Percentiles rank a stretch among this genome's conserved stretches.
Conservation (phyloP, 1,284 basidiomycete species). For the Tausonia pullulans region DNA sequence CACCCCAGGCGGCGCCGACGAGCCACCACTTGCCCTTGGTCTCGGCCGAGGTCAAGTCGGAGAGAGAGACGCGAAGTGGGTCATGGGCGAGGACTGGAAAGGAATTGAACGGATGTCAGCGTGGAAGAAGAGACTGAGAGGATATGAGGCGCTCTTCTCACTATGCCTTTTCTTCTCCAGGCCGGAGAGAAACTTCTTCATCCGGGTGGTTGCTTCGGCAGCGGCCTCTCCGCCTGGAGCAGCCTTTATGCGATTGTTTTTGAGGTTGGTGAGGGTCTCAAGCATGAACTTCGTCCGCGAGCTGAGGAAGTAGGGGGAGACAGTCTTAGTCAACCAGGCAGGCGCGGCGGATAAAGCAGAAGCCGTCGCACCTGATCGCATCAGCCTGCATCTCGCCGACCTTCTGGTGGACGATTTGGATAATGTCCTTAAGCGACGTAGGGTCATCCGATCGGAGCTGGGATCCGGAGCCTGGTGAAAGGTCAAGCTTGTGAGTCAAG, state of each 20-base stretch:
- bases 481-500: neutral
- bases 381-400: conserved; percentile 45
- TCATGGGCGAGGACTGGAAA: conserved; percentile 63
- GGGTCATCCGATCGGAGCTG: conserved; percentile 64
- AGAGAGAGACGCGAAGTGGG: conserved; percentile 66
- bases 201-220: conserved; percentile 60
- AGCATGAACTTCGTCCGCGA: conserved; percentile 71
- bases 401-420: conserved; percentile 57
- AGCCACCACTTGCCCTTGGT: conserved; percentile 98
- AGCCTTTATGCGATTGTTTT: conserved; percentile 74
- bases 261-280: conserved; percentile 76
- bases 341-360: neutral
- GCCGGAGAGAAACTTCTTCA: conserved; percentile 71
- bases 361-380: conserved; percentile 45
- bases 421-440: conserved; percentile 42
- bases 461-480: neutral
- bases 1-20: conserved; percentile 91
- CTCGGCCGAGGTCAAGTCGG: conserved; percentile 74
- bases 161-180: conserved; percentile 54
- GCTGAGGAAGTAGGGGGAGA: conserved; percentile 11
- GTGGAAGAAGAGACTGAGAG: neutral
- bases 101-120: neutral
- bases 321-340: neutral
- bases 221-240: conserved; percentile 47
- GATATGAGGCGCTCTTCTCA: neutral